Base-by-base conservation (phyloP, 1,284 basidiomycete genomes). In the Trichosporon sp. region DNA sequence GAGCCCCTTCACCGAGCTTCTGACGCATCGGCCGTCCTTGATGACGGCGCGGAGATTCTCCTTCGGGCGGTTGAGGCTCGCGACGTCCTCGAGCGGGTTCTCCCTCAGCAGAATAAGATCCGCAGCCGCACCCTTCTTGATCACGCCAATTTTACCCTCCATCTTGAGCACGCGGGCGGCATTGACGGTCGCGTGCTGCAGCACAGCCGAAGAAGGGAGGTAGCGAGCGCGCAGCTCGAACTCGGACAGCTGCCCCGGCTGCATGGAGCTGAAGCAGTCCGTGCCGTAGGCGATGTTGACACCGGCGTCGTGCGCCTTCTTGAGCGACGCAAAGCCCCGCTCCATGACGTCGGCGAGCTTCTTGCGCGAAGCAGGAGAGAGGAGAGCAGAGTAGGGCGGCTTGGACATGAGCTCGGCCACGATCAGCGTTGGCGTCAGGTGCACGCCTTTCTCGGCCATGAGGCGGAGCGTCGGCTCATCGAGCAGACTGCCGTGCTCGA, bases 11-110 rank as follows among this genome's bases (percentile, higher is more conserved):
- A 74, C 25, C 13, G 58, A 56, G 14, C 65, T 67, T 19, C 62
- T 59, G n/a, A 74, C 73, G 27, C 68, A 68, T 29, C 70, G 65
- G 9, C 73, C 73, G 36, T 73, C 73, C 44, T 75, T 73, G 61
- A 75, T 61, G 3, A 75, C 59, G 2, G 63, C 74, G 59, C 66
- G 67, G 34, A 75, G 62, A 58, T 68, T 71, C 61, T 72, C 62
- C 63, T 83, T 67, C 73, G 60, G 83, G 76, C 56, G 77, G 69
- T 84, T 82, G 2, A 85, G 72, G 23, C 84, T 70, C 0, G 73
- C 81, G 31, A 84, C 76, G 67, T 85, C 83, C 34, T 82, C 78
- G 59, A 85, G 71, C 1, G 84, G 84, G 70, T 84, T 83, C 21
- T 72, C 72, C 52, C 81, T 71, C 59, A 85, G 73, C 11, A 85